A percentile compares a stretch with the other conserved stretches of the same genome.
Evolutionary conservation across 176 grass and related monocot species (phyloP).

Genomic region (Raddia distichophylla): DNA sequence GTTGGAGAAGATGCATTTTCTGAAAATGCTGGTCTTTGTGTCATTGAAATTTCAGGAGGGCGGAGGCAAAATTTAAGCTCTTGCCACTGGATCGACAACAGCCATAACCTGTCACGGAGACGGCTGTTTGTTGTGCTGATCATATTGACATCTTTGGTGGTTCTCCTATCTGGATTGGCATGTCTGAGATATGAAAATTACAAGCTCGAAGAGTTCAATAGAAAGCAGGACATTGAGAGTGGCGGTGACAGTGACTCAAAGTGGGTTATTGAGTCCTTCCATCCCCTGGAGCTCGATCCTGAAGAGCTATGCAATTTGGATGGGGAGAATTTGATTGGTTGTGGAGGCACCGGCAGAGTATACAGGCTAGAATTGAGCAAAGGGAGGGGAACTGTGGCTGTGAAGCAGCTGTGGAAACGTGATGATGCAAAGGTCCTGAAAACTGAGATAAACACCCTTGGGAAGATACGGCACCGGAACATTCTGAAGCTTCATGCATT

Average conservation of each 20-base stretch:
- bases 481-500: constrained; percentile 78
- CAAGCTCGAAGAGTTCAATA: constrained; percentile 62
- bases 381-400: constrained; percentile 59
- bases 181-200: constrained; percentile 76
- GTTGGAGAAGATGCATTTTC: constrained; percentile 74
- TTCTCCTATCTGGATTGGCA: constrained; percentile 56
- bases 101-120: constrained; percentile 40
- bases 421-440: constrained; percentile 55
- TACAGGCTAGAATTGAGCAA: constrained; percentile 68
- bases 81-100: constrained; percentile 53
- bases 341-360: constrained; percentile 68
- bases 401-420: constrained; percentile 66
- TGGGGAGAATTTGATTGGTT: constrained; percentile 61
- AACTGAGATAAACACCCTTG: constrained; percentile 59
- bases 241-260: constrained; percentile 45
- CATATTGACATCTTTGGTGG: constrained; percentile 51
- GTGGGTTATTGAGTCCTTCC: constrained; percentile 68
- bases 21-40: constrained; percentile 73
- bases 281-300: constrained; percentile 56
- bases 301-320: constrained; percentile 63
- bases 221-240: constrained; percentile 51
- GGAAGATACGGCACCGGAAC: constrained; percentile 69
- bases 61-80: constrained; percentile 56
- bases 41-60: constrained; percentile 43
- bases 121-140: constrained; percentile 48